A percentile compares a stretch with the other conserved stretches of the same genome.
Conservation (phyloP, 2,329 filamentous ascomycete genomes). For the Monilinia fructigena region DNA sequence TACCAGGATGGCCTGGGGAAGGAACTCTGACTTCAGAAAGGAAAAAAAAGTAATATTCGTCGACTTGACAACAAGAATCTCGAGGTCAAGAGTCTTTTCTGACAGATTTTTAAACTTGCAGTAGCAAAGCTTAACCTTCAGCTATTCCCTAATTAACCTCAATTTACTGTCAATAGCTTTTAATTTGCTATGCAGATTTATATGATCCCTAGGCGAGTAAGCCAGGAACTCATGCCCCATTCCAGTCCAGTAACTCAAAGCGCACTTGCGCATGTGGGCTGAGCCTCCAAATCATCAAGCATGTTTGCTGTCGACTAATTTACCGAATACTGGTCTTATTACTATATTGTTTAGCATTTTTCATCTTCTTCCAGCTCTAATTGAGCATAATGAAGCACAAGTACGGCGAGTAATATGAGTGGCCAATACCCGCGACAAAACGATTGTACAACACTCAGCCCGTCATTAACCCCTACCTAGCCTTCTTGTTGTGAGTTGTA, state of each 20-base stretch:
- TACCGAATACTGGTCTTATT: slow-evolving; percentile 6
- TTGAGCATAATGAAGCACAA: slow-evolving; percentile 5
- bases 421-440: slow-evolving; percentile 13
- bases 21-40: not conserved
- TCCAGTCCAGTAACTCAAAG: too few relatives aligned
- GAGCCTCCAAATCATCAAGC: not conserved
- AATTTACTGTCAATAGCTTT: not conserved
- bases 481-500: not conserved
- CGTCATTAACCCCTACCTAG: not conserved
- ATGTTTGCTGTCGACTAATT: slow-evolving; percentile 8
- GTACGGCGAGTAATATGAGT: slow-evolving; percentile 6
- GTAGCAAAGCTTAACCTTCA: slow-evolving; percentile 5
- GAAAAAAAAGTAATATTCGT: not conserved
- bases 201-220: not conserved
- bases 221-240: not conserved
- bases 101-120: not conserved
- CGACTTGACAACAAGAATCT: slow-evolving; percentile 6
- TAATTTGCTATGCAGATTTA: slow-evolving; percentile 1
- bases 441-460: not conserved
- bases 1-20: slow-evolving; percentile 1
- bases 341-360: not conserved
- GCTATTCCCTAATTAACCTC: not conserved
- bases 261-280: slow-evolving; percentile 14
- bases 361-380: not conserved
- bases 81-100: not conserved